A percentile compares a stretch with the other conserved stretches of the same genome.
Evolutionary conservation across 2,329 filamentous ascomycete species (phyloP).

Genomic region (Aureobasidium sp.): DNA sequence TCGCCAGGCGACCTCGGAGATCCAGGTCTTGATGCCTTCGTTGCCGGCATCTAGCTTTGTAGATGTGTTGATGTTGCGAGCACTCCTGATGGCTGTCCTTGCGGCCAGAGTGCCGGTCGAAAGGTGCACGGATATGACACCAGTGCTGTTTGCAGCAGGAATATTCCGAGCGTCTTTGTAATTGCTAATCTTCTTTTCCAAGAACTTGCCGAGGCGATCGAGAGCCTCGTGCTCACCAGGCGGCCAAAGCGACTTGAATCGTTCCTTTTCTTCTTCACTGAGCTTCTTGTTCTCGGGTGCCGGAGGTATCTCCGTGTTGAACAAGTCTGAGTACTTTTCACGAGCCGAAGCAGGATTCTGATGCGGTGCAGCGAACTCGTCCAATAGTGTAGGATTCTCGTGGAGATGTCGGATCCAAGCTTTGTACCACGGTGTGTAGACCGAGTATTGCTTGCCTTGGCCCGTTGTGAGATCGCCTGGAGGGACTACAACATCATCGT

Average conservation of each 20-base stretch:
- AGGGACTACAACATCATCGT: conserved; percentile 76
- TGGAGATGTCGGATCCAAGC: conserved; percentile 70
- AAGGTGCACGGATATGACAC: conserved; percentile 64
- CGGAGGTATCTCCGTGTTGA: conserved; percentile 67
- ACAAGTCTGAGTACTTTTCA: conserved; percentile 69
- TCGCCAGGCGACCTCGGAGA: conserved; percentile 76
- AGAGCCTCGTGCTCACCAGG: conserved; percentile 67
- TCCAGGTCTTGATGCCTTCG: conserved; percentile 64
- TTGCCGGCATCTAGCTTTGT: conserved; percentile 59
- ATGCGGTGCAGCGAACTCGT: conserved; percentile 51
- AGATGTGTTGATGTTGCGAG: conserved; percentile 55
- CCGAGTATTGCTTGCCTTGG: conserved; percentile 69
- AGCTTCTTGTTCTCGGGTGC: conserved; percentile 59
- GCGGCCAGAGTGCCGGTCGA: conserved; percentile 62
- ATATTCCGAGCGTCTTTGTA: conserved; percentile 64
- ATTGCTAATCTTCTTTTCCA: conserved; percentile 53
- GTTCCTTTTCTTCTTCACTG: conserved; percentile 50
- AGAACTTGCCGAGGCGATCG: conserved; percentile 58
- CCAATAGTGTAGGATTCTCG: conserved; percentile 59
- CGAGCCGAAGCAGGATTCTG: conserved; percentile 50
- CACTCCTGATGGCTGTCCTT: conserved; percentile 58
- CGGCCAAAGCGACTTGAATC: conserved; percentile 59
- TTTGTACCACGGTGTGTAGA: conserved; percentile 77
- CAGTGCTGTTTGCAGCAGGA: conserved; percentile 57
- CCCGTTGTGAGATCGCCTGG: conserved; percentile 63